Percentiles rank a stretch among this genome's conserved stretches.
phyloP scores from a whole-genome alignment of 2,329 filamentous ascomycete genomes.

The Neophaeococcomyces aloes region DNA sequence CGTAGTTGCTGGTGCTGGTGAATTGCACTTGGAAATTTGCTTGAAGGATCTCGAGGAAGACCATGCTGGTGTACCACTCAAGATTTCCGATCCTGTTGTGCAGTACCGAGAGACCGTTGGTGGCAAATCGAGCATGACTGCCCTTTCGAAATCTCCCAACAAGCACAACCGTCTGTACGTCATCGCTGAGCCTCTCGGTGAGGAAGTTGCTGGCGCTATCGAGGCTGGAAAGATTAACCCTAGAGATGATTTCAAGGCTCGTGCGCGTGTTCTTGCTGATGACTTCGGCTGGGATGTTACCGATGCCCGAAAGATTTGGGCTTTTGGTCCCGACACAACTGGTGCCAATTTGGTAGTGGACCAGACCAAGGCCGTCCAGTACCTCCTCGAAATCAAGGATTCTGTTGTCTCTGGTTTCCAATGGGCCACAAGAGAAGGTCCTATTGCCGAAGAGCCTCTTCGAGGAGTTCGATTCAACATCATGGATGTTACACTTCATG shows the following conservation, averaged over 20 bases:
- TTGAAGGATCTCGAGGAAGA: slow-evolving; percentile 99
- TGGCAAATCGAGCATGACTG: slow-evolving; percentile 79
- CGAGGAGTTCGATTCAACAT: slow-evolving; percentile 96
- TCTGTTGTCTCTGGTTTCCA: slow-evolving; percentile 99
- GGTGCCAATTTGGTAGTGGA: slow-evolving; percentile 98
- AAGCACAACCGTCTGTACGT: slow-evolving; percentile 99
- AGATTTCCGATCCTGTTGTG: slow-evolving; percentile 95
- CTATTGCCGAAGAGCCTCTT: slow-evolving; percentile 96
- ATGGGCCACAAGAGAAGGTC: slow-evolving; percentile 97
- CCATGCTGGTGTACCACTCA: slow-evolving; percentile 96
- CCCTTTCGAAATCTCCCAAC: slow-evolving; percentile 99
- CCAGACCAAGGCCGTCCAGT: slow-evolving; percentile 99
- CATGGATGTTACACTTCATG: slow-evolving; percentile 97
- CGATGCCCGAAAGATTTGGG: slow-evolving; percentile 99
- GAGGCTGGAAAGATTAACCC: slow-evolving; percentile 85
- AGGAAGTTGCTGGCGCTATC: slow-evolving; percentile 85
- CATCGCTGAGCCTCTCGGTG: slow-evolving; percentile 75
- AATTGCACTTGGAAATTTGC: slow-evolving; percentile 99
- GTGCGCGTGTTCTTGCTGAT: slow-evolving; percentile 90
- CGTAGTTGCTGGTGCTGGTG: slow-evolving; percentile 97
- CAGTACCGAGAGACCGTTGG: slow-evolving; percentile 95
- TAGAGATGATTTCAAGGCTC: slow-evolving; percentile 97
- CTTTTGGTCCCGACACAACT: slow-evolving; percentile 94
- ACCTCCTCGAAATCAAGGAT: slow-evolving; percentile 99
- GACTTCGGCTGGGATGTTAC: slow-evolving; percentile 99